phyloP scores from a whole-genome alignment of 2,329 filamentous ascomycete species.

The Xylaria sp. region DNA sequence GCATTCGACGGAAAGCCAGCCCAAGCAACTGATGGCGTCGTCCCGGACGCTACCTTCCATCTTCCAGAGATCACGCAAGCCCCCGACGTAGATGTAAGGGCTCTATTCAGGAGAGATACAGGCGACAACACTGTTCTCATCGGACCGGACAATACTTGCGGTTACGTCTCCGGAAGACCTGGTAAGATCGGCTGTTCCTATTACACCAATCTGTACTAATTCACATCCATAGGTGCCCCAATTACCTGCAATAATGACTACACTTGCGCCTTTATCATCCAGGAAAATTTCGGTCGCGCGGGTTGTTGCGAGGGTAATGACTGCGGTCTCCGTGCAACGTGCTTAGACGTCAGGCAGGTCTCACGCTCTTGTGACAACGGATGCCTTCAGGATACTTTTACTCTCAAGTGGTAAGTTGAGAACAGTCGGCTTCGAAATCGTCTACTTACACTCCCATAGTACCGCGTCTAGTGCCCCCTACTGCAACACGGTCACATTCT shows the following conservation, averaged over 20 bases:
- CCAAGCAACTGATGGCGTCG: conserved; percentile 43
- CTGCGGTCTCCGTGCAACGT: conserved; percentile 47
- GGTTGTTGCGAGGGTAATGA: conserved; percentile 48
- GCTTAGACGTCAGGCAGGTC: conserved; percentile 47
- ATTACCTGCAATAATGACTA: conserved; percentile 46
- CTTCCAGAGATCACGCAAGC: conserved; percentile 50
- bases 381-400: conserved; percentile 49
- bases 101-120: conserved; percentile 41
- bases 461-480: conserved; percentile 44
- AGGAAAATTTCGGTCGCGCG: conserved; percentile 44
- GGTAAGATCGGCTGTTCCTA: conserved; percentile 36
- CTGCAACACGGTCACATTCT: conserved; percentile 54
- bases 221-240: conserved; percentile 40
- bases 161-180: conserved; percentile 51
- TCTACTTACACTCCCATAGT: conserved; percentile 39
- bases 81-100: conserved; percentile 42
- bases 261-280: conserved; percentile 50
- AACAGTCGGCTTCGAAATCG: neutral
- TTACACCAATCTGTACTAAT: conserved; percentile 5
- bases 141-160: conserved; percentile 57
- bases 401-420: conserved; percentile 52
- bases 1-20: conserved; percentile 42
- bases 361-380: conserved; percentile 47
- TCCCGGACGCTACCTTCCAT: conserved; percentile 44
- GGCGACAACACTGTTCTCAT: conserved; percentile 48